A percentile compares a stretch with the other conserved stretches of the same genome.
Conservation (phyloP, 2,329 filamentous ascomycete genomes). For the Apiospora aurea region DNA sequence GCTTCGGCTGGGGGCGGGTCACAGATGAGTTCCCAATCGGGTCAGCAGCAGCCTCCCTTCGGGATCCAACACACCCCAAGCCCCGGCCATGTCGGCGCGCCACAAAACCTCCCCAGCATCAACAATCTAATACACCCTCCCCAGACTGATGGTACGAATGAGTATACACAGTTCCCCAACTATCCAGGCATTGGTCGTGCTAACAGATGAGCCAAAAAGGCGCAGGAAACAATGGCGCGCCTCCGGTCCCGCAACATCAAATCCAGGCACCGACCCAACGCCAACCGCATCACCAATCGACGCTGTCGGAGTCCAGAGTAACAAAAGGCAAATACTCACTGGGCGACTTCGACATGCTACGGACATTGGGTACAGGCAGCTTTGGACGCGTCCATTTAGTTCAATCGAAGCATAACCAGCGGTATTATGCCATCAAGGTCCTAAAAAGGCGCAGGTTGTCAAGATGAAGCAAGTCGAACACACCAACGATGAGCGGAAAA, state of each 20-base stretch:
- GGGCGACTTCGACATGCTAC: conserved; percentile 85
- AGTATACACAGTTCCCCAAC: neutral
- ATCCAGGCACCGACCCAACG: conserved; percentile 37
- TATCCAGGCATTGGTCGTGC: conserved; percentile 26
- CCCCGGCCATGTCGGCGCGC: conserved; percentile 38
- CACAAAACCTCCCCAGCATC: conserved; percentile 80
- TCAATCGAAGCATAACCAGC: conserved; percentile 96
- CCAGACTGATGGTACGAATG: conserved; percentile 50
- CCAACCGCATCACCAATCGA: conserved; percentile 38
- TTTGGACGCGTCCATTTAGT: conserved; percentile 97
- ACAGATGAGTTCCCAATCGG: conserved; percentile 42
- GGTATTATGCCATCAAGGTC: conserved; percentile 98
- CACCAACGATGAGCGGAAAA: conserved; percentile 95
- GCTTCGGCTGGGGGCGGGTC: conserved; percentile 41
- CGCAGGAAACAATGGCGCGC: conserved; percentile 46
- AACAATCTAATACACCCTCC: conserved; percentile 80
- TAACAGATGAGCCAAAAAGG: conserved; percentile 30
- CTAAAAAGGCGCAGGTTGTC: conserved; percentile 98
- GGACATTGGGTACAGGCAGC: conserved; percentile 94
- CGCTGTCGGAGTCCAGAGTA: conserved; percentile 59
- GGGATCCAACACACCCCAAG: conserved; percentile 51
- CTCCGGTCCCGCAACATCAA: conserved; percentile 38
- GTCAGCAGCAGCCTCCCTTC: conserved; percentile 45
- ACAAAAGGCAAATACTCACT: conserved; percentile 98
- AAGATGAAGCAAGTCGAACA: conserved; percentile 99